Conservation (phyloP, 2,329 filamentous ascomycete species). For the Fusarium oxysporum region DNA sequence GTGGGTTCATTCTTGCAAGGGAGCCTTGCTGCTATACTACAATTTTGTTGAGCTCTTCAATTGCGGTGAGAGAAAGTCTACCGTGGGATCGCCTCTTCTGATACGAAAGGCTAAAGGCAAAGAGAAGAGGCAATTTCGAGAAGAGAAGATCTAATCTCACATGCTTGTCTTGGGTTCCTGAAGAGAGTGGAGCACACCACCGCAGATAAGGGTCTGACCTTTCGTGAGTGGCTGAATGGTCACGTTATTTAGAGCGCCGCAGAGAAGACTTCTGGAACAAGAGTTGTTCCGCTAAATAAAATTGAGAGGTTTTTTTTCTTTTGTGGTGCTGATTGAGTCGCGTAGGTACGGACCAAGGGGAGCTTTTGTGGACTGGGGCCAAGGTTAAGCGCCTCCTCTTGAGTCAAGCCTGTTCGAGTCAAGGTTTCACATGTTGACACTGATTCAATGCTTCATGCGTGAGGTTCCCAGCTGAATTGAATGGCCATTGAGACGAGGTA, state of each 20-base stretch:
- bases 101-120: background rate
- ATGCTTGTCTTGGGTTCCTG: slow-evolving; percentile 24
- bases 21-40: slow-evolving; percentile 11
- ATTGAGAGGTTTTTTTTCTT: background rate
- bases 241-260: slow-evolving; percentile 30
- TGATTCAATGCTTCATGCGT: background rate
- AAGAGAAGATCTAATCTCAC: slow-evolving; percentile 8
- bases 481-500: background rate
- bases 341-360: slow-evolving; percentile 3
- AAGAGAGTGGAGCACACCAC: slow-evolving; percentile 16
- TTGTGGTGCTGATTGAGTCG: background rate
- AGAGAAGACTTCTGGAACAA: slow-evolving; percentile 25
- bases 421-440: slow-evolving; percentile 17
- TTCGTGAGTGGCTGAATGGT: slow-evolving; percentile 21
- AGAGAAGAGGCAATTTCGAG: background rate
- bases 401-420: slow-evolving; percentile 28
- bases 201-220: slow-evolving; percentile 15
- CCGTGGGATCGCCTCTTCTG: background rate
- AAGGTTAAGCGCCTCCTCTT: slow-evolving; percentile 19
- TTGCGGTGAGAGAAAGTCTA: slow-evolving; percentile 11
- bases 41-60: slow-evolving; percentile 18
- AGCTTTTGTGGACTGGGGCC: background rate
- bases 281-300: background rate
- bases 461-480: background rate
- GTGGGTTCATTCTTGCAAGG: slow-evolving; percentile 9